phyloP scores from a whole-genome alignment of 2,329 filamentous ascomycete genomes.

The Clonostachys solani region DNA sequence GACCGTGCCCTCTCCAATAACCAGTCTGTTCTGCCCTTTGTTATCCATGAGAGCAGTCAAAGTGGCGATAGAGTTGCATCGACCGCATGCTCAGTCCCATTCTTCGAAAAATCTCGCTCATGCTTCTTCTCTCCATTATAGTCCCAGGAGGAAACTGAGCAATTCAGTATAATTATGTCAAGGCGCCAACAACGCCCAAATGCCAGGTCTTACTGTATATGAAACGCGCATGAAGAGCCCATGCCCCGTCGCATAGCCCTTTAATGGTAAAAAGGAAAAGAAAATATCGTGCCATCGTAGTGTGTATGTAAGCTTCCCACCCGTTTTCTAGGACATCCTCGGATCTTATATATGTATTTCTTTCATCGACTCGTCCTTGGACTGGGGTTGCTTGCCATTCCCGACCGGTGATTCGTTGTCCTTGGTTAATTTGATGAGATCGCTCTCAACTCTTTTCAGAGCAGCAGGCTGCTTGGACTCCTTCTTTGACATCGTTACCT shows the following conservation, averaged over 20 bases:
- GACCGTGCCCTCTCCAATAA: too few relatives aligned
- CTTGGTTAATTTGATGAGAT: slow-evolving; percentile 31
- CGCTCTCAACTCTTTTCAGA: slow-evolving; percentile 24
- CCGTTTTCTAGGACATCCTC: background rate
- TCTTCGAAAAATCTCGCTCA: too few relatives aligned
- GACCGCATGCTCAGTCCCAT: too few relatives aligned
- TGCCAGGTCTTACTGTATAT: background rate
- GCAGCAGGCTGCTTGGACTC: slow-evolving; percentile 20
- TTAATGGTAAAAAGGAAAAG: background rate
- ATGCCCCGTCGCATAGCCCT: background rate
- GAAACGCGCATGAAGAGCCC: background rate
- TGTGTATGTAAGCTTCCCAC: background rate
- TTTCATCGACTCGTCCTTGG: slow-evolving; percentile 51
- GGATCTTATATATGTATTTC: slow-evolving; percentile 51
- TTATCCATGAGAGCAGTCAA: too few relatives aligned
- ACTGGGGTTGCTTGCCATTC: slow-evolving; percentile 38
- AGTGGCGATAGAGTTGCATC: too few relatives aligned
- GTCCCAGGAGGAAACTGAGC: too few relatives aligned
- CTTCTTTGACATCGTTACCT: slow-evolving; percentile 41
- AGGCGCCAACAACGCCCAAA: background rate
- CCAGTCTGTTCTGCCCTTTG: too few relatives aligned
- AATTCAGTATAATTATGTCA: too few relatives aligned
- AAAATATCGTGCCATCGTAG: slow-evolving; percentile 6
- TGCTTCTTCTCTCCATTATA: too few relatives aligned
- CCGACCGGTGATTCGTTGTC: slow-evolving; percentile 28